These are phyloP conservation scores for Hypoxylon sp. DNA, from an alignment of 2,329 filamentous ascomycete species.

Conservation along the genomic window DNA sequence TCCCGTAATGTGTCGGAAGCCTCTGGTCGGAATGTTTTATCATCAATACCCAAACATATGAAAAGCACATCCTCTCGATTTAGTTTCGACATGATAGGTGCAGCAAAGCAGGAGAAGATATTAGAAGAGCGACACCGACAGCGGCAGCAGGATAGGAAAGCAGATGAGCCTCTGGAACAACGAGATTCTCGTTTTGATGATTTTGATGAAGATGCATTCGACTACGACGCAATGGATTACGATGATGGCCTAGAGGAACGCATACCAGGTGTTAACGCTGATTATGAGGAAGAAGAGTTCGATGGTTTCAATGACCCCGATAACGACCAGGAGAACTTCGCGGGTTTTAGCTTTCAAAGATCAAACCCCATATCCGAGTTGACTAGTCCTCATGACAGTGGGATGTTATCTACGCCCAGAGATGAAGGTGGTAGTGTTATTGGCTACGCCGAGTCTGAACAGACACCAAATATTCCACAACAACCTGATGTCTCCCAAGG, in stretches of 20 bases:
- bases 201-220: slow-evolving; percentile 67
- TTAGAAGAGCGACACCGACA: slow-evolving; percentile 78
- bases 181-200: slow-evolving; percentile 67
- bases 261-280: slow-evolving; percentile 66
- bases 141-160: slow-evolving; percentile 69
- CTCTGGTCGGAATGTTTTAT: slow-evolving; percentile 56
- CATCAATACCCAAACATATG: slow-evolving; percentile 69
- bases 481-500: slow-evolving; percentile 21
- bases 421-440: slow-evolving; percentile 64
- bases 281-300: slow-evolving; percentile 54
- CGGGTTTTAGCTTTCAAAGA: slow-evolving; percentile 66
- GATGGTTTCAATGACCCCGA: slow-evolving; percentile 55
- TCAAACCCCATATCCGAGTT: slow-evolving; percentile 62
- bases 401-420: slow-evolving; percentile 60
- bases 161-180: slow-evolving; percentile 48
- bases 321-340: slow-evolving; percentile 68
- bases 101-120: slow-evolving; percentile 71
- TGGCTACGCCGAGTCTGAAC: slow-evolving; percentile 63
- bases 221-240: slow-evolving; percentile 71
- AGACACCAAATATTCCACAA: slow-evolving; percentile 49
- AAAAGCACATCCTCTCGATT: slow-evolving; percentile 82
- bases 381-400: slow-evolving; percentile 59
- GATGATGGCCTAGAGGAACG: slow-evolving; percentile 72
- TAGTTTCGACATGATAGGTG: slow-evolving; percentile 81
- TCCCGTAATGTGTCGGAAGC: slow-evolving; percentile 62